Conservation (phyloP, 306 rosid species). For the Quercus dentata region DNA sequence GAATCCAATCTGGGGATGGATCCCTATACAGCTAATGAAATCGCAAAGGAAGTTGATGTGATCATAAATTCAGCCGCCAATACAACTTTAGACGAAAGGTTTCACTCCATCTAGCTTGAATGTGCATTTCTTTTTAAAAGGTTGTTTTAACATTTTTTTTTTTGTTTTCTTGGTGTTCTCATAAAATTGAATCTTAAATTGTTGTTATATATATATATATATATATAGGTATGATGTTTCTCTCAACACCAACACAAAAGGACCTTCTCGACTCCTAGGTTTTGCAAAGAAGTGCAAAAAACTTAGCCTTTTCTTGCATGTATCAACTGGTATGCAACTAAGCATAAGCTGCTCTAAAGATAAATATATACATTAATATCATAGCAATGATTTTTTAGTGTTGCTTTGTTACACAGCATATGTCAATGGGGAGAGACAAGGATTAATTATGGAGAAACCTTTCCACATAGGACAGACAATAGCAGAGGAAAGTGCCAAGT, state of each 20-base stretch:
- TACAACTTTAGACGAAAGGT: no score
- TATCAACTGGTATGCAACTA: slow-evolving; percentile 40
- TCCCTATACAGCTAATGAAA: slow-evolving; percentile 14
- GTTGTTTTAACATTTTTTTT: no score
- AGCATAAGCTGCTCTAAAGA: no score
- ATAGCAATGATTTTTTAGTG: no score
- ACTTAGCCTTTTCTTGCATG: slow-evolving; percentile 49
- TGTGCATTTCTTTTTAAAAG: no score
- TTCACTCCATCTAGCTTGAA: no score
- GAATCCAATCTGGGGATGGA: slow-evolving; percentile 44
- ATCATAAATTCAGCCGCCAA: slow-evolving; percentile 5
- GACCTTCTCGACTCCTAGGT: slow-evolving; percentile 45
- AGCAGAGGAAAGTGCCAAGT: slow-evolving; percentile 20
- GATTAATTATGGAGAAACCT: slow-evolving; percentile 45
- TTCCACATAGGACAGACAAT: slow-evolving; percentile 36
- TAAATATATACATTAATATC: no score
- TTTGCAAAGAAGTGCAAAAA: slow-evolving; percentile 50
- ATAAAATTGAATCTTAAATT: no score
- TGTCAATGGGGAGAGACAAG: slow-evolving; percentile 56
- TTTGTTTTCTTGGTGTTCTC: no score
- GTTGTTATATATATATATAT: no score
- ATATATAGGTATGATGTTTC: slow-evolving; percentile 46
- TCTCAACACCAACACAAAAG: slow-evolving; percentile 48
- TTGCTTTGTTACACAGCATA: slow-evolving; percentile 28
- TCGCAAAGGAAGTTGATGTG: slow-evolving; percentile 44